Base-by-base conservation (phyloP, 2,329 filamentous ascomycete species). In the Hypoxylon sp. region DNA sequence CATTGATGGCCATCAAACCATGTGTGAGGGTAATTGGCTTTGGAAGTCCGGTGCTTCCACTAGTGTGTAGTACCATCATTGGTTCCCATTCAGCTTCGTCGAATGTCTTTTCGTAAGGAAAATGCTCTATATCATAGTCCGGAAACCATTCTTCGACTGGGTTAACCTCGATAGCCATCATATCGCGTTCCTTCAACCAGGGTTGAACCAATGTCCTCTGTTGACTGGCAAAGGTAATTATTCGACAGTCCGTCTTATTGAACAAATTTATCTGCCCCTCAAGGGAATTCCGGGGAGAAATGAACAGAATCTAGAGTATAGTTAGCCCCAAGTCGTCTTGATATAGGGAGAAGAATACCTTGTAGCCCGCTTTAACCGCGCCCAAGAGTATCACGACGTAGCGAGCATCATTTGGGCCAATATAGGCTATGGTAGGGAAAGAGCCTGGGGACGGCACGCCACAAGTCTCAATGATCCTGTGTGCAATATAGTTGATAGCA, bases 241-340 rank as follows among this genome's bases (percentile, higher is more conserved):
- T 71, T 46, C 78, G 75, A 73, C 84, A 85, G 59, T 82, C 74
- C 0, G 84, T 84, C 24, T 75, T 76, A 33, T 83, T 77, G 37
- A 86, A 82, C 0, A 86, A 78, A 37, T 80, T 81, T 13, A 84
- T 62, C 65, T 85, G 83, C 2, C 78, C 83, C 48, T 84, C 83
- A 5, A 77, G 75, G 1, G 81, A 81, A 67, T 85, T 86, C 2
- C 84, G 80, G 0, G 82, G 79, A 17, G 83, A 85, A 46, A 84
- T 80, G 44, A 84, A 80, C 5, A 85, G 75, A 2, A 80, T 78
- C 78, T 82, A 14, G 8, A 19, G 31, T 10, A 31, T 48, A 37
- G 35, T 14, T 42, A 11, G 22, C 10, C 13, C 33, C 9, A 10
- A 6, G 4, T 2, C 10, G 13, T 3, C n/a, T 2, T 2, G 5